Evolutionary conservation across 2,329 filamentous ascomycete species (phyloP).

Genomic region (Escovopsis weberi): DNA sequence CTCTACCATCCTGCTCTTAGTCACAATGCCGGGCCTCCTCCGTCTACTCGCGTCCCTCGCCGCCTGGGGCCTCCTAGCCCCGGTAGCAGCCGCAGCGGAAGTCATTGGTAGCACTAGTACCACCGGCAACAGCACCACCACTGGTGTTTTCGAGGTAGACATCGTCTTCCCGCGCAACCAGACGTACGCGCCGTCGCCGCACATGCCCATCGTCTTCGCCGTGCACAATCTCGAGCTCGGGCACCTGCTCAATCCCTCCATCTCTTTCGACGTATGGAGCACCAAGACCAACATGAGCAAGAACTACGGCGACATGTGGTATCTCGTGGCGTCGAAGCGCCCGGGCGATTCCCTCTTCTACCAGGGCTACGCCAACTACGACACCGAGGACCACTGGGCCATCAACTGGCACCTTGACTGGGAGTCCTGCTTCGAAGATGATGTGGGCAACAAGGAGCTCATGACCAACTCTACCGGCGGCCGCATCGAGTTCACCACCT

Average conservation of each 20-base stretch:
- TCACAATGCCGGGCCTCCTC: too few species aligned
- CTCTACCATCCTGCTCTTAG: too few species aligned
- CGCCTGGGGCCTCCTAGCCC: too few species aligned
- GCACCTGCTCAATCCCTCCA: background rate
- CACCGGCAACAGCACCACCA: too few species aligned
- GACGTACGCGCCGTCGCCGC: constrained; percentile 1
- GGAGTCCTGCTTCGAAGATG: background rate
- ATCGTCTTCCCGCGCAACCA: constrained; percentile 4
- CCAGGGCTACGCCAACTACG: background rate
- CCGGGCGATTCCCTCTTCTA: background rate
- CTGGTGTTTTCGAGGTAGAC: constrained; percentile 2
- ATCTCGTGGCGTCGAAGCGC: too few species aligned
- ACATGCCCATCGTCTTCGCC: constrained; percentile 2
- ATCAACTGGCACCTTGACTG: background rate
- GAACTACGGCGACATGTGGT: too few species aligned
- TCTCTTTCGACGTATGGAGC: background rate
- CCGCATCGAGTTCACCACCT: too few species aligned
- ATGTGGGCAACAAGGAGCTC: too few species aligned
- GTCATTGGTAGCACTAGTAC: too few species aligned
- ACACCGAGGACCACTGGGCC: background rate
- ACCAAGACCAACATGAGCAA: too few species aligned
- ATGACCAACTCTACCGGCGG: background rate
- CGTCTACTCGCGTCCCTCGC: too few species aligned
- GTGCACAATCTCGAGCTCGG: constrained; percentile 1
- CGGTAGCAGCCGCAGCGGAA: too few species aligned